Base-by-base conservation (phyloP, 257 asterid genomes). In the Gentiana macrophylla region DNA sequence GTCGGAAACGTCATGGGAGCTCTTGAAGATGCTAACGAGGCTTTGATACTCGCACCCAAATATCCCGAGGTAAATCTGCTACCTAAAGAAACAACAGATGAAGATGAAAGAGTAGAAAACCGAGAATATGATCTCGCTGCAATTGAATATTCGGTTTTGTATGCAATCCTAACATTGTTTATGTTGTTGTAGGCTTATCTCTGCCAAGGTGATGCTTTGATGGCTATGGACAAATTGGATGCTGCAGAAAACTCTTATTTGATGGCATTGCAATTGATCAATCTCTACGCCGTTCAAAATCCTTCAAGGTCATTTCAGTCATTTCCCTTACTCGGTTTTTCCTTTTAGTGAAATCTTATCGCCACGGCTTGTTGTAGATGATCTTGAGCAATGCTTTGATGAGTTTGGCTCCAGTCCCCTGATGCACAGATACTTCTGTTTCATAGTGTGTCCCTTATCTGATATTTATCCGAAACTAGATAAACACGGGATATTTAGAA, bases 141-240 rank as follows among this genome's bases (percentile, higher is more conserved):
- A 10, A 4, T 13, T 43, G 47, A 53, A 37, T 33, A 32, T 5
- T 56, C 1, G 12, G 62, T 50, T 35, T 49, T 41, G 24, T 24
- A 0, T 0, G 24, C 24, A n/a, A 41, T 56, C 10, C 15, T 3
- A 32, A 55, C 51, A 4, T 10, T 54, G 52, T 60, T 38, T 8
- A 35, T 12, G 71, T 66, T 56, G 3, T 77, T 56, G 3, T 77
- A 90, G 96, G 95, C 80, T 8, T 87, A 82, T 69, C 54, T 87
- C 69, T 84, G 94, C 67, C 71, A 77, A 79, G 96, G 95, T 60
- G 95, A 82, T 78, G 94, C 72, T 62, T 73, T 79, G 50, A 79
- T 87, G 83, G 84, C 89, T 46, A 67, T 79, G 88, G 74, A 74
- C 58, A 68, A 71, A 52, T 55, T 77, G 35, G 75, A 77, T 12